Conservation (phyloP, 2,329 filamentous ascomycete genomes). For the Lachnellula arida region DNA sequence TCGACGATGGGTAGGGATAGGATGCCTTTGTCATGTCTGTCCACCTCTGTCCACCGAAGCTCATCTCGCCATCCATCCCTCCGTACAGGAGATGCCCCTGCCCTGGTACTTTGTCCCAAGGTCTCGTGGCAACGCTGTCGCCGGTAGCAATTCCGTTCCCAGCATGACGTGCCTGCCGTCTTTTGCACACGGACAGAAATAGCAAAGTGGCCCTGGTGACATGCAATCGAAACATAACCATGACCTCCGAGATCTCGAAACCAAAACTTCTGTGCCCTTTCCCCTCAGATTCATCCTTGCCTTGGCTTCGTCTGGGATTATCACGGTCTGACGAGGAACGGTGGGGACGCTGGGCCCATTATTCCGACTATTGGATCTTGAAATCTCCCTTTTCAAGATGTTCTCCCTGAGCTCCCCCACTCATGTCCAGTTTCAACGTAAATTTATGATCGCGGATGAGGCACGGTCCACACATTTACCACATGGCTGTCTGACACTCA, state of each 20-base stretch:
- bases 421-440: not conserved
- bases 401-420: not conserved
- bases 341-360: too few relatives aligned
- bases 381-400: not conserved
- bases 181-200: not conserved
- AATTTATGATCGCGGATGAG: not conserved
- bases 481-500: too few relatives aligned
- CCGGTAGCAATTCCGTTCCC: not conserved
- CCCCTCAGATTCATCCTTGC: not conserved
- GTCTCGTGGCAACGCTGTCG: not conserved
- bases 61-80: not conserved
- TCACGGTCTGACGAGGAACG: not conserved
- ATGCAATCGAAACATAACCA: not conserved
- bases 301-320: not conserved
- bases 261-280: not conserved
- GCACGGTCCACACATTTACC: not conserved
- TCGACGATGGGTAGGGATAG: not conserved
- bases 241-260: not conserved
- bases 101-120: not conserved
- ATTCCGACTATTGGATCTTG: not conserved
- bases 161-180: not conserved
- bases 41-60: not conserved
- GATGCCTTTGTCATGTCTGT: not conserved
- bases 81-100: too few relatives aligned
- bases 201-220: not conserved